phyloP scores from a whole-genome alignment of 805 yeast species.

The Cyberlindnera sargentensis region DNA sequence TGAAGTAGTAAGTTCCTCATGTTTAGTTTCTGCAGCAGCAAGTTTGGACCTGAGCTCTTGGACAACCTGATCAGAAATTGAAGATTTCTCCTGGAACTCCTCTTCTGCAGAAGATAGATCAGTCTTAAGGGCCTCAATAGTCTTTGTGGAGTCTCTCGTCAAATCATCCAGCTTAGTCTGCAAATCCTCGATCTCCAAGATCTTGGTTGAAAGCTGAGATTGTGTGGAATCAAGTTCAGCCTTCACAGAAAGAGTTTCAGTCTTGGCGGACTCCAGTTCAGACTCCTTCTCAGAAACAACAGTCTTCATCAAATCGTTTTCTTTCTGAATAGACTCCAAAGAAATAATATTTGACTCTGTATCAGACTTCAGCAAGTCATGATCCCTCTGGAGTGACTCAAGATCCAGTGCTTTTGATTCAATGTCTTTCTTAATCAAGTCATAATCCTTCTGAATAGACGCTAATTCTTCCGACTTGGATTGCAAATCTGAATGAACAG shows the following conservation, averaged over 20 bases:
- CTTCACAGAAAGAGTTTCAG: neutral
- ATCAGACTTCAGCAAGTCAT: neutral
- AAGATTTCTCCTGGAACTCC: conserved; percentile 5
- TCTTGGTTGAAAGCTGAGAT: neutral
- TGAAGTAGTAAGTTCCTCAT: neutral
- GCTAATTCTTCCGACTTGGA: neutral
- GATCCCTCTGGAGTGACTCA: neutral
- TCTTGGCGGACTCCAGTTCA: conserved; percentile 4
- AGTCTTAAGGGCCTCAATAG: conserved; percentile 1
- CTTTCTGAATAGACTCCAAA: neutral
- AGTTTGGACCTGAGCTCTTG: conserved; percentile 14
- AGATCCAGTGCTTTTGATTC: neutral
- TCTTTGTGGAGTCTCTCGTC: neutral
- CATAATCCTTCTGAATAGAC: neutral
- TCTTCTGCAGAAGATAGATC: conserved; percentile 2
- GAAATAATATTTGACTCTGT: no score
- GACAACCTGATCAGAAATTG: conserved; percentile 6
- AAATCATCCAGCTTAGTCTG: neutral
- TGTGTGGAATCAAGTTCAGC: neutral
- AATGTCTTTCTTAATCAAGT: no score
- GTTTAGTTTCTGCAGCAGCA: conserved; percentile 1
- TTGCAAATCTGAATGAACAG: neutral
- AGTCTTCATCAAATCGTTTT: neutral
- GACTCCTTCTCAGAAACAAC: neutral
- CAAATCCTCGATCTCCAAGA: neutral